Evolutionary conservation across 495 filamentous ascomycete genomes (phyloP).

Genomic region (Cercophora scortea): DNA sequence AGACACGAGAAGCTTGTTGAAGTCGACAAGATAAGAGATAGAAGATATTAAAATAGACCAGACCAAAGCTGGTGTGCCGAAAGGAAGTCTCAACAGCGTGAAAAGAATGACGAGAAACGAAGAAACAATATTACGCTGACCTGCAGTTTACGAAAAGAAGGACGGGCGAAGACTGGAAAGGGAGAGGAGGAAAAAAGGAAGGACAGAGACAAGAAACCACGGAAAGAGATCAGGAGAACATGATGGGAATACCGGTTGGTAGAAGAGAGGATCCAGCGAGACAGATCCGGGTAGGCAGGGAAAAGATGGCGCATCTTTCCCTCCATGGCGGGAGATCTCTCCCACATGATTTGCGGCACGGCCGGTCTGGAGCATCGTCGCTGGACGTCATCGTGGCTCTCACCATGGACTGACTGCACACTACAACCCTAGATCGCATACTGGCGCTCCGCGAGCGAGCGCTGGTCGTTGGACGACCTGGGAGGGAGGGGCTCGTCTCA

Average conservation of each 20-base stretch:
- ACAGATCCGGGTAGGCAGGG: not conserved
- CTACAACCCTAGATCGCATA: not conserved
- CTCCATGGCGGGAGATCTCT: not conserved
- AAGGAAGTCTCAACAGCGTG: conserved; percentile 5
- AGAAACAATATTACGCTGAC: conserved; percentile 17
- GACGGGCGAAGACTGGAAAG: conserved; percentile 1
- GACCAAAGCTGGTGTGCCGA: conserved; percentile 10
- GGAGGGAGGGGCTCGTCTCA: not conserved
- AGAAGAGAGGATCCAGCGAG: conserved; percentile 1
- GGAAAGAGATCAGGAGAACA: not conserved
- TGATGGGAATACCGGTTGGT: not conserved
- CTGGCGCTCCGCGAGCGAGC: not conserved
- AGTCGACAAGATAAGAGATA: not conserved
- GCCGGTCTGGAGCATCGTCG: conserved; percentile 1
- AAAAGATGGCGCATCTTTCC: too few relatives aligned
- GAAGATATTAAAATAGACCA: conserved; percentile 1
- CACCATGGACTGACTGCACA: not conserved
- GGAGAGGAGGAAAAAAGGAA: conserved; percentile 1
- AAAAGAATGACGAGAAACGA: conserved; percentile 13
- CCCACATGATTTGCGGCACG: conserved; percentile 12
- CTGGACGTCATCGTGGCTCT: not conserved
- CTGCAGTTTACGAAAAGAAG: conserved; percentile 26
- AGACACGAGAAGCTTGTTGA: not conserved
- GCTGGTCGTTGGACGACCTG: not conserved
- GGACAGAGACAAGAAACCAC: conserved; percentile 1